A percentile compares a stretch with the other conserved stretches of the same genome.
phyloP scores from a whole-genome alignment of 345 rosid genomes.

The Salix udensis region DNA sequence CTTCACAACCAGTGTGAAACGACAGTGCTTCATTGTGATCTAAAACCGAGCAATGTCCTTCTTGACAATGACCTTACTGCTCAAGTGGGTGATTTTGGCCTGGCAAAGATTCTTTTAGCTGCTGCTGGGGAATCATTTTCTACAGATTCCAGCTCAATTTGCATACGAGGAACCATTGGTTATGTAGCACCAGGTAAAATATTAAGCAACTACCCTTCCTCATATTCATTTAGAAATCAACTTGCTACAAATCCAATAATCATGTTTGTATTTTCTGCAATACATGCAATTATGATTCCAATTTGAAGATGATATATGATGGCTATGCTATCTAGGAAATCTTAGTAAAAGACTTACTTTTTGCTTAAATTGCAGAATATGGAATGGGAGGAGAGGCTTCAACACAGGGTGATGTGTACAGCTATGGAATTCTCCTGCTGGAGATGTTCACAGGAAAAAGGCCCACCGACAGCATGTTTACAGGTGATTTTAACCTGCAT shows the following conservation, averaged over 20 bases:
- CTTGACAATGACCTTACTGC: background rate
- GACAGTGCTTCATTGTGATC: background rate
- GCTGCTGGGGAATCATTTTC: background rate
- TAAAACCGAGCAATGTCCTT: background rate
- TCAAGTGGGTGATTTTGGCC: background rate
- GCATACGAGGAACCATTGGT: background rate
- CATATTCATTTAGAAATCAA: no score
- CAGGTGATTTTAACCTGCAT: background rate
- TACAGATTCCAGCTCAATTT: background rate
- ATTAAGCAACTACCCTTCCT: no score
- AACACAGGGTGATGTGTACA: background rate
- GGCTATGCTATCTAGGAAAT: no score
- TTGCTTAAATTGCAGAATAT: background rate
- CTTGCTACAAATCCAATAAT: no score
- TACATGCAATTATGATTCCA: no score
- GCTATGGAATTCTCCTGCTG: background rate
- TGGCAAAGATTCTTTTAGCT: background rate
- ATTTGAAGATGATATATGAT: no score
- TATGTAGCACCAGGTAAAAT: background rate
- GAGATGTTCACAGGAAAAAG: conserved; percentile 9
- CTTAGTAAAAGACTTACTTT: background rate
- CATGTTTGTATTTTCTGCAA: no score
- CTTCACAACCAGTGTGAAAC: no score
- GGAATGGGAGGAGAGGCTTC: background rate
- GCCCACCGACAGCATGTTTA: background rate